Evolutionary conservation across 2,329 filamentous ascomycete species (phyloP), one percentile per base, ranked within the genome.

Genomic region (Chaetothyriales sp.): DNA sequence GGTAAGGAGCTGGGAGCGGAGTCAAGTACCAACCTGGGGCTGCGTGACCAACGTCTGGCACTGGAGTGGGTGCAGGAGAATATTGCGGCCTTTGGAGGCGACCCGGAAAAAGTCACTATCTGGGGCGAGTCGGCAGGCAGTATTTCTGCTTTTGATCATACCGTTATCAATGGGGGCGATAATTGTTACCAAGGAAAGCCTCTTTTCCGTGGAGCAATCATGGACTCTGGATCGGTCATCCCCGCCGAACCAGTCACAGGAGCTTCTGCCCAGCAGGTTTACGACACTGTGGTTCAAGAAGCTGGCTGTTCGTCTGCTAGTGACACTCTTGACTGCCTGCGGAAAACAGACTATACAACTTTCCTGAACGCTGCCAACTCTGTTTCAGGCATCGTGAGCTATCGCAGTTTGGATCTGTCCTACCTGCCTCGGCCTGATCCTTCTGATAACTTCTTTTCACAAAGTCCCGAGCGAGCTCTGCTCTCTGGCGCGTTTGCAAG

Each of bases 341-440:
- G 85, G 20, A 64, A 15, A 2, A 39, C 10, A 12, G 32, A 39
- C 15, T 39, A 39, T 39, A 39, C 32, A 15, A 68, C 63, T 1
- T 73, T 71, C 54, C 72, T 86, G 25, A 68, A 76, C 39, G 84
- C 85, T 0, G 76, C 73, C 3, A 86, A 83, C 63, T 81, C 81
- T 0, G 81, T 87, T 0, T 83, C 85, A 0, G 76, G 77, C 0
- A 68, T 88, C 43, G 62, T 87, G 5, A 76, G 78, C 20, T 87
- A 86, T 66, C 74, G 66, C 55, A 81, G 81, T 0, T 69, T 90
- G 5, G 78, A 83, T 1, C 69, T 90, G 0, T 81, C 83, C 0
- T 90, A 87, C 60, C 67, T 88, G 0, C 85, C 84, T 6, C 80
- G 84, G 0, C 85, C 84, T 0, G 85, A 89, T 57, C 32, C 32